Conservation (phyloP, 495 filamentous ascomycete genomes). For the Hyaloscypha variabilis region DNA sequence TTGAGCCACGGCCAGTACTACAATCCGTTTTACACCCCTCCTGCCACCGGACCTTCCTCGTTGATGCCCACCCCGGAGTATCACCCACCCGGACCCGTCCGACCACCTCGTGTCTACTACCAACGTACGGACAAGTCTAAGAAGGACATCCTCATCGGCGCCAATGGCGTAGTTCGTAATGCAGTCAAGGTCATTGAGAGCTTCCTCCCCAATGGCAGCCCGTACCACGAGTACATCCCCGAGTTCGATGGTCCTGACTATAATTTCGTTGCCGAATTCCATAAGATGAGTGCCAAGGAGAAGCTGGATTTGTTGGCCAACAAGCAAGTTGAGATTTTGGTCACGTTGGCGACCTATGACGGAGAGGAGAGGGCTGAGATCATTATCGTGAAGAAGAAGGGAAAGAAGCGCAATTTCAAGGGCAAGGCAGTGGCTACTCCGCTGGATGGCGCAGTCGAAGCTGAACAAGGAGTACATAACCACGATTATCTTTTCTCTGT, state of each 20-base stretch:
- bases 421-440: too few species aligned
- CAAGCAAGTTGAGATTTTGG: constrained; percentile 10
- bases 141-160: constrained; percentile 10
- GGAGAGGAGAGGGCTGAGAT: neutral
- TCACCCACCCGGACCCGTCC: neutral
- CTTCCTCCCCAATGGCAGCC: neutral
- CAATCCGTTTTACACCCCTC: neutral
- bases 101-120: neutral
- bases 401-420: too few species aligned
- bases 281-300: neutral
- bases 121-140: neutral
- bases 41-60: too few species aligned
- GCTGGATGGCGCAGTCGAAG: too few species aligned
- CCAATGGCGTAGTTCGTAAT: neutral
- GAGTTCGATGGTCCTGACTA: neutral
- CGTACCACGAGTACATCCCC: neutral
- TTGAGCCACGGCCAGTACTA: neutral
- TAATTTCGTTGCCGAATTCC: neutral
- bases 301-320: constrained; percentile 2
- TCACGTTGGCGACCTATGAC: neutral
- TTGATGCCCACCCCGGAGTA: neutral
- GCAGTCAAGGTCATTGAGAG: neutral
- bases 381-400: neutral
- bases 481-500: too few species aligned
- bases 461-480: too few species aligned